Conservation (phyloP, 495 filamentous ascomycete species). For the Staphylotrichum tortipilum region DNA sequence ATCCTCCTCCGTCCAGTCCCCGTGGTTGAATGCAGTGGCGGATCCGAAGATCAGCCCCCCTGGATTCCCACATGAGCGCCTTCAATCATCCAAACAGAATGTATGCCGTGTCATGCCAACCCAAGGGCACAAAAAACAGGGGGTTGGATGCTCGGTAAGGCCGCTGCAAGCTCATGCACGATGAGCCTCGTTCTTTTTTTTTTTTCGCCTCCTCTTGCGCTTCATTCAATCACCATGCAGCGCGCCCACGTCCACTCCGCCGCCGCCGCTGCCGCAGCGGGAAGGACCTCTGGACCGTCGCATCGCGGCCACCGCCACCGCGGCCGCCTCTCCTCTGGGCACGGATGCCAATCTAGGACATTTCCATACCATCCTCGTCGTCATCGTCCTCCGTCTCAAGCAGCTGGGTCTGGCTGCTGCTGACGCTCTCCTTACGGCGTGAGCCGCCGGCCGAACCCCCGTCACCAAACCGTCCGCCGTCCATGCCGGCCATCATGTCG, state of each 20-base stretch:
- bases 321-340: background rate
- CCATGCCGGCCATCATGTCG: conserved; percentile 62
- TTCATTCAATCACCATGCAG: background rate
- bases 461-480: conserved; percentile 45
- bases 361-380: conserved; percentile 58
- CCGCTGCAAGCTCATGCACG: no score
- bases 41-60: no score
- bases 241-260: no score
- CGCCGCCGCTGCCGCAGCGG: no score
- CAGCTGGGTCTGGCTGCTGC: conserved; percentile 48
- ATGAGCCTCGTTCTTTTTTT: no score
- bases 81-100: no score
- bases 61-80: no score
- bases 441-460: conserved; percentile 42
- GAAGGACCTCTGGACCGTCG: no score
- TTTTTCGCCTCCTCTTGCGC: no score
- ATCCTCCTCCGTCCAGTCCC: no score
- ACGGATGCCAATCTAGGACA: conserved; percentile 26
- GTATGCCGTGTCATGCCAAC: background rate
- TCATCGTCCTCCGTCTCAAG: conserved; percentile 53
- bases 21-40: no score
- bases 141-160: background rate
- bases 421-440: conserved; percentile 47
- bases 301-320: background rate
- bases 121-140: background rate